Base-by-base conservation (phyloP, 495 filamentous ascomycete species). In the Talaromyces thailandensis region DNA sequence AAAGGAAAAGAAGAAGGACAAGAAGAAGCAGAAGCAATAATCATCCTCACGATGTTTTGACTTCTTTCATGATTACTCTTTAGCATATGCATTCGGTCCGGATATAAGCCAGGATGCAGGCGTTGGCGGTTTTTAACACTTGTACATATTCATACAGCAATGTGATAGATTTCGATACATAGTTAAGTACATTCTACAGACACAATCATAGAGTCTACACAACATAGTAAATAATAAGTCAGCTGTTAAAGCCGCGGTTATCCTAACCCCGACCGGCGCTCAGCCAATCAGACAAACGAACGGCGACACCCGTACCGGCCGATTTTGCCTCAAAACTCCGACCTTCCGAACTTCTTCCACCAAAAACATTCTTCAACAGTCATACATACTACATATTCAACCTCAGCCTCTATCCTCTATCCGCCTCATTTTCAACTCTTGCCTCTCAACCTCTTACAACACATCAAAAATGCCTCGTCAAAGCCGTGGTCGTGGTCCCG, bases 401-500 rank as follows among this genome's bases (percentile, higher is more conserved):
- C 35, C 35, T 37, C 32, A 14, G 14, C 32, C 14, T 35, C 3
- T 28, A 23, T 62, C 64, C 70, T 73, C 68, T 68, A 59, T 70
- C 68, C 64, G 61, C 55, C 59, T 58, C 56, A 51, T 12, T 29
- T 43, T 12, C 58, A 60, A 56, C 56, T 64, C 58, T 45, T 9
- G n/a, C 16, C 51, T 59, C 16, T 37, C 18, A 60, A 23, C 12
- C 56, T 26, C 16, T 28, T 59, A 23, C 60, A 51, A 28, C 28
- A 9, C 3, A 12, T 32, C 24, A 51, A 82, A 72, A 63, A 93
- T 94, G 90, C 79, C 89, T 86, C 90, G 90, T 79, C 86, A 89
- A 82, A 81, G 83, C 70, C 82, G 88, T 76, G 82, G 81, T 71
- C 83, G 88, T 76, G 82, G 81, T 80, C 84, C 72, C 64, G 79